Evolutionary conservation across 106 monocot genomes (phyloP).

Genomic region (Platanthera zijinensis): DNA sequence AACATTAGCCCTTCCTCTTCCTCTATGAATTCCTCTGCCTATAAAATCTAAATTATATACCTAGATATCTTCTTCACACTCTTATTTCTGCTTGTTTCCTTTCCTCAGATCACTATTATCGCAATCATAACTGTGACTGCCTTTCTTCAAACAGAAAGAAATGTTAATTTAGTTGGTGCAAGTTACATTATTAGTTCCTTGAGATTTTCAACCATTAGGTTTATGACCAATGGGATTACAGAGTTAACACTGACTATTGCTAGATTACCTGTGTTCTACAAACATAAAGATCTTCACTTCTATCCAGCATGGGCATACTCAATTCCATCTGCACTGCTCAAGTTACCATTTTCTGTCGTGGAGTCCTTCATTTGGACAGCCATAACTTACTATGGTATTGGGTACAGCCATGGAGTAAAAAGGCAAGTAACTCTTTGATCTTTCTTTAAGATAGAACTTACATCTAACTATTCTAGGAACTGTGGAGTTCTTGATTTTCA

Average conservation of each 20-base stretch:
- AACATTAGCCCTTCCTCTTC: background rate
- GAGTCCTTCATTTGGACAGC: conserved; percentile 62
- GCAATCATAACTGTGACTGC: conserved; percentile 50
- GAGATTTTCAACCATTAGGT: conserved; percentile 40
- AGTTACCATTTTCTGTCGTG: conserved; percentile 59
- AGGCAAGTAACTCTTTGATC: conserved; percentile 4
- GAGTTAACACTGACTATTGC: conserved; percentile 56
- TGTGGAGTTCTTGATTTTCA: too few species aligned
- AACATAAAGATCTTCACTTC: conserved; percentile 74
- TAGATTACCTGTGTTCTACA: conserved; percentile 73
- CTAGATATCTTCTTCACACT: background rate
- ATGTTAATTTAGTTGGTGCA: conserved; percentile 42
- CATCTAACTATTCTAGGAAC: too few species aligned
- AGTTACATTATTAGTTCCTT: conserved; percentile 61
- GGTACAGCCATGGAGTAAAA: conserved; percentile 30
- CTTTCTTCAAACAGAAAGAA: conserved; percentile 49
- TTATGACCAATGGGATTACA: conserved; percentile 58
- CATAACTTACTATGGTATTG: conserved; percentile 65
- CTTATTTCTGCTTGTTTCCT: background rate
- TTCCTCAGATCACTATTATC: conserved; percentile 29
- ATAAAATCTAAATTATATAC: background rate
- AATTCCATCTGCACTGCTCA: conserved; percentile 52
- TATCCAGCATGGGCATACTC: conserved; percentile 91
- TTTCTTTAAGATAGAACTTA: too few species aligned
- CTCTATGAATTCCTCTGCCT: background rate